Conservation (phyloP, 1,139 yeast genomes). For the Kodamaea arcana region DNA sequence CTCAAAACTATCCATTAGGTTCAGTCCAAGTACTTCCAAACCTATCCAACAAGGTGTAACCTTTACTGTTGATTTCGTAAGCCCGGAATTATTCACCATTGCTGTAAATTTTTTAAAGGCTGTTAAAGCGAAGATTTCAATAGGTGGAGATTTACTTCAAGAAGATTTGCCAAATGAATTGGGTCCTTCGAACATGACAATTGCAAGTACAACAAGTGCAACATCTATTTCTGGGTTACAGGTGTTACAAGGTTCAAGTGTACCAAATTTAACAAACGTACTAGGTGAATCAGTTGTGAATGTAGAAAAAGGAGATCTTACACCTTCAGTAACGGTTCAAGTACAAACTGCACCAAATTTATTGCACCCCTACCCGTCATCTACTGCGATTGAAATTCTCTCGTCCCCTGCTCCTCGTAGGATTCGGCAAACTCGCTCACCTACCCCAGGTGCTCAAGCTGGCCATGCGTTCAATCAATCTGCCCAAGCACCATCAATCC, state of each 20-base stretch:
- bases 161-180: not conserved
- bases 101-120: not conserved
- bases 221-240: not conserved
- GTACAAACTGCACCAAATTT: not conserved
- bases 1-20: too few species aligned
- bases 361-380: too few species aligned
- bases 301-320: not conserved
- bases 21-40: too few species aligned
- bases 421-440: not conserved
- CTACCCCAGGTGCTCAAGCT: too few species aligned
- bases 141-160: not conserved
- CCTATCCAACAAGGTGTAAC: not conserved
- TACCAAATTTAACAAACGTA: too few species aligned
- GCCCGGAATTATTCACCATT: not conserved
- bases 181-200: not conserved
- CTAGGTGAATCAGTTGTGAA: too few species aligned
- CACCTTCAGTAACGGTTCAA: not conserved
- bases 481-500: too few species aligned
- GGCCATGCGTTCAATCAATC: too few species aligned
- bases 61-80: not conserved
- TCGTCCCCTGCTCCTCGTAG: not conserved
- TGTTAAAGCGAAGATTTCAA: not conserved
- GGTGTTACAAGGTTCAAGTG: too few species aligned
- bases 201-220: not conserved
- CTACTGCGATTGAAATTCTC: too few species aligned